phyloP scores from a whole-genome alignment of 2,329 filamentous ascomycete species.

The Colletotrichum noveboracense region DNA sequence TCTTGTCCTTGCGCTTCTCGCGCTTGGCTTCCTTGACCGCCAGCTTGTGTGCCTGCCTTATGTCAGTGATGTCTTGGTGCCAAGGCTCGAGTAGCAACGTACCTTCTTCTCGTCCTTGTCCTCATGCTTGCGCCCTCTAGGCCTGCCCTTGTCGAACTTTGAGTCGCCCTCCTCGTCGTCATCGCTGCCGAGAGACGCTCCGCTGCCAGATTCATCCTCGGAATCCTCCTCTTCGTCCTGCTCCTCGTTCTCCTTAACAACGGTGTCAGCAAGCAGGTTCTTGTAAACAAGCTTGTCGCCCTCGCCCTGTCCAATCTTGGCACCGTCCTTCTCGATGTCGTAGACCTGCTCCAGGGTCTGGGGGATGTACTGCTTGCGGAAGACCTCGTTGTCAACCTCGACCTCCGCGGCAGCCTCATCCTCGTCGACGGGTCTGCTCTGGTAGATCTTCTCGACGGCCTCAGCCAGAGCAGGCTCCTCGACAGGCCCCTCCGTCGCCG shows the following conservation, averaged over 20 bases:
- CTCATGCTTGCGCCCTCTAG: slow-evolving; percentile 84
- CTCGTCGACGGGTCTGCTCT: slow-evolving; percentile 55
- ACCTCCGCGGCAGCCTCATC: slow-evolving; percentile 60
- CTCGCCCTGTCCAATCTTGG: slow-evolving; percentile 75
- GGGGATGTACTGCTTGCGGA: slow-evolving; percentile 94
- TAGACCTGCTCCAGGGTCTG: slow-evolving; percentile 96
- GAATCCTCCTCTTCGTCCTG: slow-evolving; percentile 41
- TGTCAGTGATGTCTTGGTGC: slow-evolving; percentile 24
- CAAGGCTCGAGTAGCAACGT: slow-evolving; percentile 21
- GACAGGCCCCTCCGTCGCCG: slow-evolving; percentile 60
- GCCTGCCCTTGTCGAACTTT: slow-evolving; percentile 68
- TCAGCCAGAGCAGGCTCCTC: slow-evolving; percentile 66
- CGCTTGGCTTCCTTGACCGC: slow-evolving; percentile 95
- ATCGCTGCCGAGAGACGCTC: slow-evolving; percentile 49
- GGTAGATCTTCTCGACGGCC: slow-evolving; percentile 71
- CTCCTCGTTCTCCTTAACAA: slow-evolving; percentile 44
- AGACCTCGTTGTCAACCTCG: slow-evolving; percentile 88
- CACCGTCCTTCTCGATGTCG: slow-evolving; percentile 89
- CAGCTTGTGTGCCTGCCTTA: slow-evolving; percentile 71
- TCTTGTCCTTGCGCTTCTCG: slow-evolving; percentile 92
- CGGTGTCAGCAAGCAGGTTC: slow-evolving; percentile 78
- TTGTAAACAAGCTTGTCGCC: slow-evolving; percentile 84
- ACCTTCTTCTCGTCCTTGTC: slow-evolving; percentile 90
- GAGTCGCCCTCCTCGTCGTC: slow-evolving; percentile 54
- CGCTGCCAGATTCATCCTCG: slow-evolving; percentile 52